Base-by-base conservation (phyloP, 106 monocot genomes). In the Amphibolis antarctica region DNA sequence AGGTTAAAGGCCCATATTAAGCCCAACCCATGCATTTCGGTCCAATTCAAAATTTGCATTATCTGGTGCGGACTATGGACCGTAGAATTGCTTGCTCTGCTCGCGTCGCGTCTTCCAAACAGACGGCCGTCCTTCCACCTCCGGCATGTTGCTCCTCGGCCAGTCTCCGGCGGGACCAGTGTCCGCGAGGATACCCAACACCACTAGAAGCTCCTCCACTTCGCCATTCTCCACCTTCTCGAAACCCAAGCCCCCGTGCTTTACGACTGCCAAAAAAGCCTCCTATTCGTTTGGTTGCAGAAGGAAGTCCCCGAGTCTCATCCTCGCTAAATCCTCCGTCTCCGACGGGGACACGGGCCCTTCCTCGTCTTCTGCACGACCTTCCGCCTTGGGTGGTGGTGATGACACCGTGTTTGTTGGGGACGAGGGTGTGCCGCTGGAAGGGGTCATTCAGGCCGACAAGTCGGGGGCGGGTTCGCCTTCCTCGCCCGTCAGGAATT, bases 371-470 rank as follows among this genome's bases (percentile, higher is more conserved):
- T 18, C 56, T 22, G 17, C 66, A 44, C 44, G 24, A 1, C 42
- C 62, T 1, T 11, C 42, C 5, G 22, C 20, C 15, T 31, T 4
- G 26, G 29, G 21, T 44, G 63, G 17, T 49, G 46, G 45, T 1
- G 74, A 70, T 19, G 73, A 66, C 46, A 73, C 64, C 28, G 76
- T 73, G 51, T 66, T 74, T 58, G 77, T 85, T 27, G 84, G 77
- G 20, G 85, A 83, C 19, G 76, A 83, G 25, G 83, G 76, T 22
- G 83, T 88, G 23, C 88, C 88, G 13, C 68, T 88, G 21, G 93
- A 93, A 66, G 93, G 85, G 29, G 93, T 93, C 56, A 93, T 93
- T 64, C 82, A 83, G 69, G 71, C 80, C 69, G 92, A 88, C 15
- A 82, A 74, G 74, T 77, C 82, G 28, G 60, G 67, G 7, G n/a